Conservation (phyloP, 179 eudicot species). For the Pouteria campechiana region DNA sequence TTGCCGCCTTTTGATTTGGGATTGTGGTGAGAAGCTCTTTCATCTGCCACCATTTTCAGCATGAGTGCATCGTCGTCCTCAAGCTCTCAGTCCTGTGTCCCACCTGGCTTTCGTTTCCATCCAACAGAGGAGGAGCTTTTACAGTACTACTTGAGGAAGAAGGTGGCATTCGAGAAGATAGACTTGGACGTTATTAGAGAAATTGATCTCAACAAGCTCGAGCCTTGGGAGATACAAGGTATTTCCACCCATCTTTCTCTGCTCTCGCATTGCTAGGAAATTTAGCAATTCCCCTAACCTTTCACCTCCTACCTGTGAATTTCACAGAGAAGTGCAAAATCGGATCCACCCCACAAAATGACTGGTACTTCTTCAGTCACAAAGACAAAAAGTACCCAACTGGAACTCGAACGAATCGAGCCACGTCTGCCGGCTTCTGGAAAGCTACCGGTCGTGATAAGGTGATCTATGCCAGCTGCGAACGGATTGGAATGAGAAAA, state of each 20-base stretch:
- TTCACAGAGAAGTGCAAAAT: conserved; percentile 47
- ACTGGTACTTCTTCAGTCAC: conserved; percentile 68
- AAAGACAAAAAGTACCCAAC: conserved; percentile 70
- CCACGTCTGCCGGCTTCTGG: conserved; percentile 64
- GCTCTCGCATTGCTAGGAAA: neutral
- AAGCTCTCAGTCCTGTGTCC: conserved; percentile 61
- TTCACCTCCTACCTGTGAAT: neutral
- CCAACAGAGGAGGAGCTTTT: conserved; percentile 77
- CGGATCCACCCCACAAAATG: conserved; percentile 58
- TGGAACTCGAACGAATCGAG: conserved; percentile 57
- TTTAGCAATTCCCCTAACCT: neutral
- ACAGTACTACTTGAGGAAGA: conserved; percentile 50
- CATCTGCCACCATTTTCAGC: no score
- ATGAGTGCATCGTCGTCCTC: no score
- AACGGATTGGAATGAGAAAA: conserved; percentile 60
- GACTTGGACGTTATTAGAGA: conserved; percentile 68
- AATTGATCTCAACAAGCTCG: conserved; percentile 70
- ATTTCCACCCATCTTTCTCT: neutral
- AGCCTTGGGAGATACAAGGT: conserved; percentile 87
- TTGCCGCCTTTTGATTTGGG: no score
- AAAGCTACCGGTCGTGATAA: conserved; percentile 67
- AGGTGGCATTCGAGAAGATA: conserved; percentile 37
- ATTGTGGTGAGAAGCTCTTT: no score
- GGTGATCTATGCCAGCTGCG: conserved; percentile 31
- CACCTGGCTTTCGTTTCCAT: conserved; percentile 63